These are phyloP conservation scores for Salinomyces thailandicus DNA, from an alignment of 2,329 filamentous ascomycete genomes.

Conservation along the genomic window DNA sequence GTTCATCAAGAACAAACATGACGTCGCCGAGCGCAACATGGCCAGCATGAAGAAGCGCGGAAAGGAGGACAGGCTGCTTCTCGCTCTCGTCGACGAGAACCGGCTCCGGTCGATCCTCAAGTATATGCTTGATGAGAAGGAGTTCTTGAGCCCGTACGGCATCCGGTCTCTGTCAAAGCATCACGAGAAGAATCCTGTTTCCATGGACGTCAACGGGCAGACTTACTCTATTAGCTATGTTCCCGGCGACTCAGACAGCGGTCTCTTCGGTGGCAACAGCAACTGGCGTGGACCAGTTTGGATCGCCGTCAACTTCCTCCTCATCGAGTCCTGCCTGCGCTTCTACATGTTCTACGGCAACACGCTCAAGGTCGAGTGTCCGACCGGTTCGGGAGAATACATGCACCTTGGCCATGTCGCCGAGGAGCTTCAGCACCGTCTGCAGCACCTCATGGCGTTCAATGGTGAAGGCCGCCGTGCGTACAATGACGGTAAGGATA, in stretches of 20 bases:
- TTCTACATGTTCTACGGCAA: constrained; percentile 96
- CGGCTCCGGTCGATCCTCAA: constrained; percentile 80
- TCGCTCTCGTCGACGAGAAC: constrained; percentile 87
- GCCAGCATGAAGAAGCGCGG: constrained; percentile 84
- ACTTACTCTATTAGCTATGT: constrained; percentile 81
- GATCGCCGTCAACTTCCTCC: constrained; percentile 89
- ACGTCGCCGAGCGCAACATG: constrained; percentile 87
- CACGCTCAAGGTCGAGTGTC: constrained; percentile 81
- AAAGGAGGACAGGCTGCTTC: constrained; percentile 75
- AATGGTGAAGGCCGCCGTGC: constrained; percentile 78
- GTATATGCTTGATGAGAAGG: constrained; percentile 86
- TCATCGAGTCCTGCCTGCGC: constrained; percentile 86
- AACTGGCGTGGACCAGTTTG: constrained; percentile 95
- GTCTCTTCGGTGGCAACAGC: constrained; percentile 91
- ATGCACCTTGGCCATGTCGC: constrained; percentile 95
- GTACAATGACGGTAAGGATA: constrained; percentile 74
- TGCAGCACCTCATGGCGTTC: constrained; percentile 82
- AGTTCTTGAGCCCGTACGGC: constrained; percentile 83
- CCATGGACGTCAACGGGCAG: constrained; percentile 93
- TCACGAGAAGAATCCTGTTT: constrained; percentile 81
- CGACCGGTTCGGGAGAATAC: constrained; percentile 81
- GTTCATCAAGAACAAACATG: constrained; percentile 81
- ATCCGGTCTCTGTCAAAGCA: constrained; percentile 87
- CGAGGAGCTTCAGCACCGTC: constrained; percentile 86
- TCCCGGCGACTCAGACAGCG: constrained; percentile 90